Base-by-base conservation (phyloP, 257 asterid species). In the Plantago major region DNA sequence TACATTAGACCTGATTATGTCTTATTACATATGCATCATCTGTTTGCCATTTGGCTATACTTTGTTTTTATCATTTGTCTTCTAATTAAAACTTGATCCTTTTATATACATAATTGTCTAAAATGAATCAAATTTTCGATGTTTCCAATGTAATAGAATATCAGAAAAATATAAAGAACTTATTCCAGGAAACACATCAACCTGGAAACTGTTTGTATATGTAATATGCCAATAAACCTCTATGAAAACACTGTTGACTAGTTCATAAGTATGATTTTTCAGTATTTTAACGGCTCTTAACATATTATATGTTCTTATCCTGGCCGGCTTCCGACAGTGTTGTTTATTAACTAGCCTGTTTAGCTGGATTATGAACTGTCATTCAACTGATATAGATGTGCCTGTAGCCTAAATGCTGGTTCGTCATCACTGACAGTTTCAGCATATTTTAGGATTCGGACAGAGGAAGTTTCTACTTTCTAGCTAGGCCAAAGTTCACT, bases 271-370 rank as follows among this genome's bases (percentile, higher is more conserved):
- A 10, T 3, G 28, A 51, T 8, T 52, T 10, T 52, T 19, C 37
- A 18, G 37, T 9, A 11, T 19, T 22, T 18, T 52, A 18, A 52
- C 30, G 18, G 2, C n/a, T 19, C 30, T 52, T 52, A 52, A 22
- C 58, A 52, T 52, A 19, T 22, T 52, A 11, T 19, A 18, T 52
- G 58, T 22, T 52, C 14, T 5, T 19, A 52, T 52, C 13, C 30
- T n/a, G 7, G 56, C 58, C 58, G 58, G 58, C 58, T 52, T 52
- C 58, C 12, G 15, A 52, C 40, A 52, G 18, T 51, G 57, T 11
- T 17, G 33, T 50, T 50, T 50, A 28, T 16, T 17, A 50, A 50
- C 40, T 6, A 51, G 40, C 16, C 14, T 22, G 40, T 33, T 33
- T 4, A 33, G 8, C 9, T 52, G 54, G 54, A 17, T 48, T 12